Evolutionary conservation across 2,329 filamentous ascomycete genomes (phyloP), one percentile per base, ranked within the genome.

Genomic region (Sporothrix schenckii): DNA sequence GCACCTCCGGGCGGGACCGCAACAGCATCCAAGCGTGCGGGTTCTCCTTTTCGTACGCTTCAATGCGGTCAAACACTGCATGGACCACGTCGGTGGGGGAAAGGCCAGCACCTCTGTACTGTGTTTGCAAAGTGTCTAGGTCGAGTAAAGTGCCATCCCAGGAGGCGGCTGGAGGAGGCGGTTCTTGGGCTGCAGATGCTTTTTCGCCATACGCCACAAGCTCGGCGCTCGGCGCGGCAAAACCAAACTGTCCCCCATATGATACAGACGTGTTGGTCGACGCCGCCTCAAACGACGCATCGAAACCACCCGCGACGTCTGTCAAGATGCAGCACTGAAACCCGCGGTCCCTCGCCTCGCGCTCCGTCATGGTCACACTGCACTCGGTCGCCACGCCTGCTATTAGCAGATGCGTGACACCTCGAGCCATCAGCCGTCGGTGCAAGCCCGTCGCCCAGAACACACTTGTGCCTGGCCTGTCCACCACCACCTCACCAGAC

Each of bases 291-390:
- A 83, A 82, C n/a, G 80, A 78, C 13, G 77, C 76, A 68, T 84
- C 81, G 70, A 85, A 85, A 1, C 84, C 83, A 61, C 80, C 80
- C 0, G 83, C 85, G 72, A 81, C 84, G 74, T 85, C 82, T 7
- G 77, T 78, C 24, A 85, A 76, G 19, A 84, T 80, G 79, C 86
- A 88, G 76, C 84, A 87, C 74, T 88, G 85, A 73, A 87, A 88
- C 0, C 87, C 87, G n/a, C 87, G 82, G 74, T 88, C 87, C 70
- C 85, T 86, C 44, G 84, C 85, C 76, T 88, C 87, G 50, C 86
- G 79, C 2, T 86, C 79, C 0, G 85, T 86, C 0, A 84, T 85
- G 10, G 83, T 83, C 67, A 88, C 86, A 74, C 86, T 88, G 73
- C 85, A 81, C 76, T 88, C 86, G 0, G 85, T 87, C 0, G 86